Conservation (phyloP, 352 stramenopile species). For the Phytophthora kernoviae region DNA sequence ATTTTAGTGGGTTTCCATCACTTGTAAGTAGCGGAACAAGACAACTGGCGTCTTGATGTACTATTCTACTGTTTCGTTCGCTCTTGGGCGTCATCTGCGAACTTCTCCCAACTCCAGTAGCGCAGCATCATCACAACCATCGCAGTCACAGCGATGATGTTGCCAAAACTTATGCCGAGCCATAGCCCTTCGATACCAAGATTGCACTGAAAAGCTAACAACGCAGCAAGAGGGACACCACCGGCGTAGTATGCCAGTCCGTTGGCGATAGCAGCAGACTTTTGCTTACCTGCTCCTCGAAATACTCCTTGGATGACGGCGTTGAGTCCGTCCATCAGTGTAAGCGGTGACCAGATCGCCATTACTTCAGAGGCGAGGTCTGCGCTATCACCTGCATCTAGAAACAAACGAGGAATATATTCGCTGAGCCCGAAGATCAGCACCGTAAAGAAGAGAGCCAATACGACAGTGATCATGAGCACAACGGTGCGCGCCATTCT, state of each 20-base stretch:
- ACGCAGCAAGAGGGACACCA: constrained; percentile 56
- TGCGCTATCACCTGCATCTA: constrained; percentile 38
- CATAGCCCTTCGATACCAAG: constrained; percentile 58
- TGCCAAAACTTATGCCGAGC: constrained; percentile 46
- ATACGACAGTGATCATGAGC: constrained; percentile 32
- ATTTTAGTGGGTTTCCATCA: too few species aligned
- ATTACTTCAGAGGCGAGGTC: constrained; percentile 38
- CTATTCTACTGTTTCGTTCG: background rate
- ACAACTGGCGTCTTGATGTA: too few species aligned
- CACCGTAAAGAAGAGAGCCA: constrained; percentile 24
- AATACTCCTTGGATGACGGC: constrained; percentile 63
- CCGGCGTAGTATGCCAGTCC: constrained; percentile 69
- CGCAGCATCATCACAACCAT: constrained; percentile 1
- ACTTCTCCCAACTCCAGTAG: constrained; percentile 9
- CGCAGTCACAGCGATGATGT: constrained; percentile 7
- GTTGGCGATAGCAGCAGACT: constrained; percentile 49
- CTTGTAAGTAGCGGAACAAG: too few species aligned
- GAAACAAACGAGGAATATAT: constrained; percentile 37
- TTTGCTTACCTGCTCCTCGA: constrained; percentile 58
- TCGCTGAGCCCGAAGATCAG: constrained; percentile 21
- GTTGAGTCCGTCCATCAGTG: constrained; percentile 54
- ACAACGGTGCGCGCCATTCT: constrained; percentile 34
- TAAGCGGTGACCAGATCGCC: constrained; percentile 37
- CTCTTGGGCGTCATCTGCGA: background rate
- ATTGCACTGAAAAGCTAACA: constrained; percentile 49